Conservation (phyloP, 176 grass and related monocot species). For the Aegilops tauschii region DNA sequence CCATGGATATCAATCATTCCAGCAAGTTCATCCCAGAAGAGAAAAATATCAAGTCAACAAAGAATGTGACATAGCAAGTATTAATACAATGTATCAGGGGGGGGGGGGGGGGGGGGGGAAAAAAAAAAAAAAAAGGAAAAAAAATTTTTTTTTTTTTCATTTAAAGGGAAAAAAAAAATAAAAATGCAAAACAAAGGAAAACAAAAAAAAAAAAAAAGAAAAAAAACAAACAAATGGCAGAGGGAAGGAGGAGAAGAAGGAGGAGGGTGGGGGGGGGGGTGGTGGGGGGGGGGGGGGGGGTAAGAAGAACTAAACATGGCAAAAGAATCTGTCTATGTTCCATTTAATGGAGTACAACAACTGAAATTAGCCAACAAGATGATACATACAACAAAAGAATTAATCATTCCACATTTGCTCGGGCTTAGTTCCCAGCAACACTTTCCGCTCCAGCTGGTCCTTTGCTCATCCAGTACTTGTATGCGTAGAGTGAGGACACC, state of each 20-base stretch:
- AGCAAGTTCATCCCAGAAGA: background rate
- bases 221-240: too few species aligned
- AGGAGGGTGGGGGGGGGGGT: too few species aligned
- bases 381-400: constrained; percentile 38
- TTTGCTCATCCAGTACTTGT: constrained; percentile 48
- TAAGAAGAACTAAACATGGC: constrained; percentile 1
- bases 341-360: constrained; percentile 6
- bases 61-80: background rate
- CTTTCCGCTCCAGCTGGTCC: constrained; percentile 17
- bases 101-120: too few species aligned
- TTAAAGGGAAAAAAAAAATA: too few species aligned
- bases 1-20: background rate
- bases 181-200: too few species aligned
- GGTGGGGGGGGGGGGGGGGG: too few species aligned
- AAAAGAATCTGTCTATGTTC: constrained; percentile 1
- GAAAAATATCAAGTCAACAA: background rate
- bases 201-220: too few species aligned
- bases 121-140: too few species aligned
- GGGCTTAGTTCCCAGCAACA: constrained; percentile 50
- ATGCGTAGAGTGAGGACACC: constrained; percentile 46
- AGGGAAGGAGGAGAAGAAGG: too few species aligned
- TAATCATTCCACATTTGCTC: background rate
- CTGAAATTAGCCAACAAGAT: constrained; percentile 30
- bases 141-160: too few species aligned
- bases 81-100: background rate